Base-by-base conservation (phyloP, 2,329 filamentous ascomycete genomes). In the Xylariales sp. region DNA sequence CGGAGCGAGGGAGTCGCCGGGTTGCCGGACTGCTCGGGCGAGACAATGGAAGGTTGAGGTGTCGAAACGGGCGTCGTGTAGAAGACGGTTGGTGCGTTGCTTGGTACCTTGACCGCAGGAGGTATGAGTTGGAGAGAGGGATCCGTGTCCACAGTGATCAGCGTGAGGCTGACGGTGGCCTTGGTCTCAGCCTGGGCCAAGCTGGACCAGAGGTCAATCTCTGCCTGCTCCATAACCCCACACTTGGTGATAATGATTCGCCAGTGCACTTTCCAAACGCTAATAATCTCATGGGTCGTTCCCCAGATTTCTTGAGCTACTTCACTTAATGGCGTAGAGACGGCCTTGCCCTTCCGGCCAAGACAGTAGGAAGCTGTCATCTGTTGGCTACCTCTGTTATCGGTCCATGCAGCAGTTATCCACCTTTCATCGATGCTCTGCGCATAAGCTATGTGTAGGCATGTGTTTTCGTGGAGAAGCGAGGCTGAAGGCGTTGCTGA, bases 391-490 rank as follows among this genome's bases (percentile, higher is more conserved):
- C 88, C 88, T 19, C 77, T 76, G 50, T 81, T 87, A 56, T 94
- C 86, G 1, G 83, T 87, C 88, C 88, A 94, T 1, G 84, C 84
- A 5, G 80, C 84, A 10, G 82, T 84, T 27, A 93, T 66, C 88
- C 88, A 95, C 7, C 82, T 71, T 15, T 84, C 79, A 57, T 91
- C 86, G 9, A 82, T 70, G 54, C 86, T 90, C 42, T 82, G 74
- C 2, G 84, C 78, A 54, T 94, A 94, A 1, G 84, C 86, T 32
- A 94, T 68, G 58, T 95, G 88, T 21, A 95, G 78, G 54, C 84
- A 84, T 1, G 81, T 86, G 49, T 89, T 88, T 57, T 93, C 87
- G 42, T 84, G 78, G 40, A 93, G 69, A 5, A 91, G 66, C 14
- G 88, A 86, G 14, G 80, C 76, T 0, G 86, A 87, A 2, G 86